Evolutionary conservation across 371 early-diverging fungal species (phyloP).

Genomic region (Nematocida major): DNA sequence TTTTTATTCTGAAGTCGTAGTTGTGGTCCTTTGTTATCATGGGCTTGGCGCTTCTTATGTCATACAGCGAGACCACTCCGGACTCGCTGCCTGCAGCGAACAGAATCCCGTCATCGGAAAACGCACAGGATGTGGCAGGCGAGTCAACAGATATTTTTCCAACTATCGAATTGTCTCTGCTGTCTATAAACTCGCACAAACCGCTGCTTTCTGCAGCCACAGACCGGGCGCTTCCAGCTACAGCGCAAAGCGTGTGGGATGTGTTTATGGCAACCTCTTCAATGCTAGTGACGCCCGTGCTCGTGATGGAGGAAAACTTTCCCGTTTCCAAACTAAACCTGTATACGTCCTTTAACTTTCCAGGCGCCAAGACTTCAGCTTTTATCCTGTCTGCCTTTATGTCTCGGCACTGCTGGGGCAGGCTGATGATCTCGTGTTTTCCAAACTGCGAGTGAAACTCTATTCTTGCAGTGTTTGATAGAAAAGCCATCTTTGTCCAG

Average conservation of each 20-base stretch:
- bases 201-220: not conserved
- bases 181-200: conserved; percentile 62
- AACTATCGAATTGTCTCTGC: conserved; percentile 34
- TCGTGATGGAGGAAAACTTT: conserved; percentile 71
- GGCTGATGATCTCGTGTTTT: conserved; percentile 81
- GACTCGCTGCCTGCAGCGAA: conserved; percentile 79
- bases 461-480: conserved; percentile 82
- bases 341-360: conserved; percentile 75
- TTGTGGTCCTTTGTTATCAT: conserved; percentile 81
- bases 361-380: conserved; percentile 78
- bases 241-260: conserved; percentile 79
- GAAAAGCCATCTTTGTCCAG: conserved; percentile 83
- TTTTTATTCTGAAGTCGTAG: conserved; percentile 86
- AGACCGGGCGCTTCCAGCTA: conserved; percentile 70
- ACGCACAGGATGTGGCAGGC: conserved; percentile 70
- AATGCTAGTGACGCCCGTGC: conserved; percentile 69
- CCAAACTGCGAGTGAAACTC: conserved; percentile 93
- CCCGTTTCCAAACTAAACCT: conserved; percentile 86
- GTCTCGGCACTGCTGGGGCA: conserved; percentile 75
- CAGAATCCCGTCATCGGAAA: conserved; percentile 76
- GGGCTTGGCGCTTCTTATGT: conserved; percentile 77
- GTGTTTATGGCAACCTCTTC: conserved; percentile 70
- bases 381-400: conserved; percentile 79
- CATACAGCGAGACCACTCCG: conserved; percentile 81
- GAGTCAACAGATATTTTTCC: conserved; percentile 38